Conservation (phyloP, 164 flowering plant genomes). For the Magnolia sinica region DNA sequence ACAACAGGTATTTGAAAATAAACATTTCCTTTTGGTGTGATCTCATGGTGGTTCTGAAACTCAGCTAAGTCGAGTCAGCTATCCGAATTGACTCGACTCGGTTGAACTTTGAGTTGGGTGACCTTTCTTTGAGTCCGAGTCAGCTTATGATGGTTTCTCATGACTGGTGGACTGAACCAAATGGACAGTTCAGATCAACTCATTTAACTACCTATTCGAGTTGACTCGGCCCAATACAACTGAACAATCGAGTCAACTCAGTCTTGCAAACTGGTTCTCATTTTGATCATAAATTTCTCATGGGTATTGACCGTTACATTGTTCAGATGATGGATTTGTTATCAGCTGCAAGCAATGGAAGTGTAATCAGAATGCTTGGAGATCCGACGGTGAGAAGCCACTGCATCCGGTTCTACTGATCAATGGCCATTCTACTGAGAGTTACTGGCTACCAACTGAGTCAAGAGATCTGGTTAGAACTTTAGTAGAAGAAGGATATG, state of each 20-base stretch:
- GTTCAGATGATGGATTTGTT: constrained; percentile 40
- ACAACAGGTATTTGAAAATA: constrained; percentile 36
- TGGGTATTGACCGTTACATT: constrained; percentile 1
- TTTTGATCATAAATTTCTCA: background rate
- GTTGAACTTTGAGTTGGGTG: no score
- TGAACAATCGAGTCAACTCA: no score
- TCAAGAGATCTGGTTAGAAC: constrained; percentile 56
- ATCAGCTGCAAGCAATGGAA: constrained; percentile 55
- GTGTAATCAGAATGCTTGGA: constrained; percentile 17
- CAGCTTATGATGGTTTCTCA: no score
- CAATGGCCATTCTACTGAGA: constrained; percentile 56
- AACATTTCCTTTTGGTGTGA: background rate
- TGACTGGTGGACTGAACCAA: no score
- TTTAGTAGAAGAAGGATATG: constrained; percentile 42
- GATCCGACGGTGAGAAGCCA: constrained; percentile 19
- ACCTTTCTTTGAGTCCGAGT: background rate
- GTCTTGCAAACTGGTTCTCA: no score
- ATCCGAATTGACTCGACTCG: no score
- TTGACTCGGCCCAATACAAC: no score
- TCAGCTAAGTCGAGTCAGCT: no score
- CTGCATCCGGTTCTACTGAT: constrained; percentile 44
- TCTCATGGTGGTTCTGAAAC: no score
- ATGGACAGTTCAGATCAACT: no score
- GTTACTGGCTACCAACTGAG: constrained; percentile 58
- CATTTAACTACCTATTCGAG: no score